A percentile compares a stretch with the other conserved stretches of the same genome.
These are phyloP conservation scores for Colletotrichum plurivorum DNA, from an alignment of 2,329 filamentous ascomycete genomes.

Conservation along the genomic window DNA sequence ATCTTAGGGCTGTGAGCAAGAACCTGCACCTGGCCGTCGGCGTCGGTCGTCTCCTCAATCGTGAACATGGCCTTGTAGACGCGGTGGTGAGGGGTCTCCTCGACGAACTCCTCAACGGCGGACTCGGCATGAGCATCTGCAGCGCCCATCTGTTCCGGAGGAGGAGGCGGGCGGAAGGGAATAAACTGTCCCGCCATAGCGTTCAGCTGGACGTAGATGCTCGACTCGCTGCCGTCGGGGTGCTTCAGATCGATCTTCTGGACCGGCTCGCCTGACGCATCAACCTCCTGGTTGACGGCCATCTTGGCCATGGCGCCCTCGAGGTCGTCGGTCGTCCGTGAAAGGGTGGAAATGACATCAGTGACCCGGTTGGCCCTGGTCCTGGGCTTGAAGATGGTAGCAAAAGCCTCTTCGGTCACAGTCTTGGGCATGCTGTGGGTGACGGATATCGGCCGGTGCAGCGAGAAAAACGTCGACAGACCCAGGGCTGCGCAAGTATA, in stretches of 20 bases:
- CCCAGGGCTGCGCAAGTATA: conserved; percentile 76
- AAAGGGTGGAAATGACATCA: conserved; percentile 78
- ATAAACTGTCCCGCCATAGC: conserved; percentile 78
- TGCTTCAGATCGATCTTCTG: conserved; percentile 68
- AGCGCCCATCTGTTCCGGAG: conserved; percentile 73
- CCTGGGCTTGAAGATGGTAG: conserved; percentile 81
- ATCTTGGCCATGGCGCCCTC: conserved; percentile 71
- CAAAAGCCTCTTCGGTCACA: conserved; percentile 82
- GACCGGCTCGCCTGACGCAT: conserved; percentile 61
- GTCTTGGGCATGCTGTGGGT: conserved; percentile 83
- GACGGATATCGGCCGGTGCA: conserved; percentile 93
- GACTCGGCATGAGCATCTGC: conserved; percentile 48
- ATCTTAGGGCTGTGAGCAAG: conserved; percentile 73
- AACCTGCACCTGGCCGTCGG: conserved; percentile 72
- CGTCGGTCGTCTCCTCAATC: conserved; percentile 75
- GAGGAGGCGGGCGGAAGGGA: conserved; percentile 88
- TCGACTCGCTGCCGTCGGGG: conserved; percentile 69
- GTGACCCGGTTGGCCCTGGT: conserved; percentile 65
- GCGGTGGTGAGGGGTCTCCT: conserved; percentile 59
- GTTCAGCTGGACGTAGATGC: conserved; percentile 76
- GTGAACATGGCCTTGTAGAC: conserved; percentile 76
- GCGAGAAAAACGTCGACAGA: conserved; percentile 93
- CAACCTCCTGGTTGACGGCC: conserved; percentile 60
- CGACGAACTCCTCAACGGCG: conserved; percentile 54
- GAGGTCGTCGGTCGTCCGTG: conserved; percentile 70